Percentiles rank a stretch among this genome's conserved stretches.
phyloP scores from a whole-genome alignment of 2,329 filamentous ascomycete genomes.

The Bipolaris victoriae region DNA sequence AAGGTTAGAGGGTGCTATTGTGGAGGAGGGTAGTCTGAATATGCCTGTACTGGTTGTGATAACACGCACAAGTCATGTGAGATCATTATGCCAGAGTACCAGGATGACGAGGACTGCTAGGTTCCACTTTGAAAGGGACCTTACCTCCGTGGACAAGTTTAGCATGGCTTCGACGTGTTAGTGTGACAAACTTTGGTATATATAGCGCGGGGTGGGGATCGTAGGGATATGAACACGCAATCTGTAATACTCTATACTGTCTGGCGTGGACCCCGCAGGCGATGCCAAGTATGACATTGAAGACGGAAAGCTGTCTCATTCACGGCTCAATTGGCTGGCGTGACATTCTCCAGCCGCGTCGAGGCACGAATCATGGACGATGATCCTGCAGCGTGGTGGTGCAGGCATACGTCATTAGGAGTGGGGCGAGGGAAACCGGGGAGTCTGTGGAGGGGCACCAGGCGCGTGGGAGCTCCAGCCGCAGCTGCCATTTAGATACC shows the following conservation, averaged over 20 bases:
- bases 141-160: neutral
- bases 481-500: conserved; percentile 9
- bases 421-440: conserved; percentile 18
- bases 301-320: neutral
- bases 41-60: no score
- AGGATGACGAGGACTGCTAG: neutral
- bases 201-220: neutral
- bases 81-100: neutral
- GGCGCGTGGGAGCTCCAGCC: neutral
- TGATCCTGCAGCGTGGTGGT: conserved; percentile 13
- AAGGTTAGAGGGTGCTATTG: neutral
- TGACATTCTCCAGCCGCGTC: neutral
- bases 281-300: neutral
- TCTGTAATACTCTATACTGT: neutral
- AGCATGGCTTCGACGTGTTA: neutral
- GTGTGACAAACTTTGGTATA: neutral
- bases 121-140: neutral
- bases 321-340: neutral
- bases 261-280: neutral
- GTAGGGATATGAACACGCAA: neutral
- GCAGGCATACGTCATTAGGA: conserved; percentile 22
- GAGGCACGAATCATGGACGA: conserved; percentile 7
- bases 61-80: no score
- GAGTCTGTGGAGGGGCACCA: conserved; percentile 16
- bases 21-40: no score